Conservation (phyloP, 805 yeast genomes). For the Suhomyces vadensis region DNA sequence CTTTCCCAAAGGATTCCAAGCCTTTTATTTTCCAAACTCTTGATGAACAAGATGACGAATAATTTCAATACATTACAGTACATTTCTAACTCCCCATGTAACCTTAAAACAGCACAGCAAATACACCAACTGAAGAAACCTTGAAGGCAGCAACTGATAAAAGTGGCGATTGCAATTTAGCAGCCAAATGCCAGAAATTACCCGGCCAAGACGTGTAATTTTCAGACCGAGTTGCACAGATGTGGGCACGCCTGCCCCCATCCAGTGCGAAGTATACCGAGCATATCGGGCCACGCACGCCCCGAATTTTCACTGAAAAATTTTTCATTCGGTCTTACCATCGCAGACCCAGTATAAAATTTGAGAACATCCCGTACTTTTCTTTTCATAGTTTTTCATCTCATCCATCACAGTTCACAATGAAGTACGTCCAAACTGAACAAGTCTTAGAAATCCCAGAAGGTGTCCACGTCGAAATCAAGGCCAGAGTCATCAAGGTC, state of each 20-base stretch:
- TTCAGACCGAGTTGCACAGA: background rate
- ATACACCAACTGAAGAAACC: background rate
- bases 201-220: slow-evolving; percentile 5
- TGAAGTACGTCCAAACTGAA: slow-evolving; percentile 88
- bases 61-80: no score
- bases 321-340: slow-evolving; percentile 7
- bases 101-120: no score
- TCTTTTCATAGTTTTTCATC: slow-evolving; percentile 5
- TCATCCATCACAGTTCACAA: slow-evolving; percentile 19
- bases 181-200: background rate
- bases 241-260: background rate
- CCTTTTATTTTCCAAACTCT: slow-evolving; percentile 60
- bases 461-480: slow-evolving; percentile 88
- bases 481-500: slow-evolving; percentile 86
- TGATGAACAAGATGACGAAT: slow-evolving; percentile 56
- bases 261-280: no score
- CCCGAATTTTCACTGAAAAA: slow-evolving; percentile 7
- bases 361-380: background rate
- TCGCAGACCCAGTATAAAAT: slow-evolving; percentile 3
- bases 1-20: slow-evolving; percentile 51
- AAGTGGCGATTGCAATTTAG: background rate
- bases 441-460: slow-evolving; percentile 85
- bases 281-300: slow-evolving; percentile 6
- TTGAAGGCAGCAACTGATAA: no score
- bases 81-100: no score